A percentile compares a stretch with the other conserved stretches of the same genome.
Conservation (phyloP, 208 protist genomes). For the Trypanosoma avium region DNA sequence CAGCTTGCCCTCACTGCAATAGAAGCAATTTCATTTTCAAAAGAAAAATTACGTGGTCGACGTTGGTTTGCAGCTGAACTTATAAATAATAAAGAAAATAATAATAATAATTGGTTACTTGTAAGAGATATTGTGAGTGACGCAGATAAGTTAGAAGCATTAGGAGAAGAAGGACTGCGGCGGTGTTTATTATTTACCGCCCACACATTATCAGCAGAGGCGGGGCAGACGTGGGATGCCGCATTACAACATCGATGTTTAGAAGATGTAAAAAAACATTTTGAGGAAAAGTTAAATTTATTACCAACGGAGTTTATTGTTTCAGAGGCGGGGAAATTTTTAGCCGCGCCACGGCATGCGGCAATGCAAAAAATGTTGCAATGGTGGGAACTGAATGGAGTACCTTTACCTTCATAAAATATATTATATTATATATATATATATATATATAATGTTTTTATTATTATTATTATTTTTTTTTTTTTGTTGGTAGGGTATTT, state of each 20-base stretch:
- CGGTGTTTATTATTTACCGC: constrained; percentile 73
- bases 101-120: constrained; percentile 44
- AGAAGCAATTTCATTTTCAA: constrained; percentile 81
- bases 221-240: neutral
- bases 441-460: neutral
- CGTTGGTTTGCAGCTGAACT: constrained; percentile 68
- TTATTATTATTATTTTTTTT: constrained; percentile 15
- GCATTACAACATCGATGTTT: constrained; percentile 36
- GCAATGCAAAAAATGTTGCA: constrained; percentile 59
- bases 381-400: constrained; percentile 52
- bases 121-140: constrained; percentile 83
- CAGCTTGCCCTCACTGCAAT: constrained; percentile 27
- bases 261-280: constrained; percentile 57
- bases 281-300: constrained; percentile 67
- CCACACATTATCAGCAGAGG: neutral
- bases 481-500: neutral
- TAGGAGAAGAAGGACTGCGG: constrained; percentile 62
- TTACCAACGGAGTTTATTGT: constrained; percentile 65
- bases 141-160: constrained; percentile 83
- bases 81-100: too few species aligned
- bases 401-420: constrained; percentile 36
- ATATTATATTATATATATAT: neutral
- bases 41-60: constrained; percentile 63
- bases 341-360: constrained; percentile 38
- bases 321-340: constrained; percentile 54